These are phyloP conservation scores for Colletotrichum camelliae DNA, from an alignment of 2,329 filamentous ascomycete species.

Conservation along the genomic window DNA sequence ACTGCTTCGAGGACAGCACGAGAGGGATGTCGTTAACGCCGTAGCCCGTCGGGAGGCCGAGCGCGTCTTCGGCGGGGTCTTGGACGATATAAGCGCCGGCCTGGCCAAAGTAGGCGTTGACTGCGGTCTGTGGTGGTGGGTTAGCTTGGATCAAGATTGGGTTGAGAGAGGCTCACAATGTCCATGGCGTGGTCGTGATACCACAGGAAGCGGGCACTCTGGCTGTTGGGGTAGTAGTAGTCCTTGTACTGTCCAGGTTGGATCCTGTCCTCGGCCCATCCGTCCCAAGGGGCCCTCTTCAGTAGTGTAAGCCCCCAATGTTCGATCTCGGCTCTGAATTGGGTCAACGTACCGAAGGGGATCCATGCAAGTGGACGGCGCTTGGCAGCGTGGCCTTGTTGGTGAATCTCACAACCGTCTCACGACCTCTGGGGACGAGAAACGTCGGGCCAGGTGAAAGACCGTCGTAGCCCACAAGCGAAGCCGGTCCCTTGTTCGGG, in stretches of 20 bases:
- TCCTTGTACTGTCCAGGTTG: constrained; percentile 61
- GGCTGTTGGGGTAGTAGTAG: constrained; percentile 65
- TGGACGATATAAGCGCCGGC: constrained; percentile 60
- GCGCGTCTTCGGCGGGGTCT: constrained; percentile 52
- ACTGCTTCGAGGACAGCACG: constrained; percentile 54
- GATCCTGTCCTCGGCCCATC: constrained; percentile 60
- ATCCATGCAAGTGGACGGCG: constrained; percentile 61
- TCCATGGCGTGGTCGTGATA: constrained; percentile 56
- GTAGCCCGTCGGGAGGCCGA: constrained; percentile 53
- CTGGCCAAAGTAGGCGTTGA: constrained; percentile 62
- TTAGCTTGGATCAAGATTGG: background rate
- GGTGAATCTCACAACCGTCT: constrained; percentile 59
- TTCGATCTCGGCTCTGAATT: constrained; percentile 33
- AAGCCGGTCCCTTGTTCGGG: constrained; percentile 35
- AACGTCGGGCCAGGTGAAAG: constrained; percentile 60
- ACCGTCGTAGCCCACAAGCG: constrained; percentile 58
- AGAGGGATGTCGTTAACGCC: constrained; percentile 60
- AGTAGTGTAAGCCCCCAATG: background rate
- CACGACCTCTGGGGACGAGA: constrained; percentile 51
- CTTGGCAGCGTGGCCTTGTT: constrained; percentile 51
- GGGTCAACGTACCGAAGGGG: constrained; percentile 39
- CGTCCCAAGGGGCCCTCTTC: constrained; percentile 33
- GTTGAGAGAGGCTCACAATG: constrained; percentile 26
- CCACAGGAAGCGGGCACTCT: constrained; percentile 60
- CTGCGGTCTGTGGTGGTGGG: constrained; percentile 42